Percentiles rank a stretch among this genome's conserved stretches.
phyloP scores from a whole-genome alignment of 2,329 filamentous ascomycete genomes.

The Incumbomyces lentus region DNA sequence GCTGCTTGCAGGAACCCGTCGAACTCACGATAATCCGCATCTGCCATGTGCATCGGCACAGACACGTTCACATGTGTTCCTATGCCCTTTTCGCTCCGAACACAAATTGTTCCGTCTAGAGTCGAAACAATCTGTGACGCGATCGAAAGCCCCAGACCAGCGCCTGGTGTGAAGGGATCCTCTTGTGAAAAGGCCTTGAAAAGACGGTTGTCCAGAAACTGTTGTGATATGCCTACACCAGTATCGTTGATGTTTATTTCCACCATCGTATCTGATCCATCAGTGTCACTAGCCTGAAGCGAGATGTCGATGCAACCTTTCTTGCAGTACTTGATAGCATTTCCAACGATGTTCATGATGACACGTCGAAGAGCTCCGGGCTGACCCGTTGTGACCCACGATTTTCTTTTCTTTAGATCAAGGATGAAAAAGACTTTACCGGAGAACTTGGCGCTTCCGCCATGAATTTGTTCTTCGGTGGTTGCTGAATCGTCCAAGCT shows the following conservation, averaged over 20 bases:
- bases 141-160: conserved; percentile 51
- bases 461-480: conserved; percentile 5
- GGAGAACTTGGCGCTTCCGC: conserved; percentile 4
- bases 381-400: conserved; percentile 37
- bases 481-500: background rate
- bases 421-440: conserved; percentile 29
- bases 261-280: conserved; percentile 12
- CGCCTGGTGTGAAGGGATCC: conserved; percentile 43
- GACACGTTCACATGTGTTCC: conserved; percentile 19
- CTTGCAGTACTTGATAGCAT: conserved; percentile 39
- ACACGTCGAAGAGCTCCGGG: conserved; percentile 38
- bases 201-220: conserved; percentile 21
- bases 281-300: conserved; percentile 23
- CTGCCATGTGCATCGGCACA: conserved; percentile 2
- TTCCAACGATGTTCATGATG: conserved; percentile 40
- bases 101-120: conserved; percentile 22
- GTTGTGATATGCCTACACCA: conserved; percentile 23
- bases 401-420: conserved; percentile 32
- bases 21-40: background rate
- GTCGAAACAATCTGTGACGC: conserved; percentile 33
- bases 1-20: conserved; percentile 3
- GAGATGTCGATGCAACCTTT: conserved; percentile 32
- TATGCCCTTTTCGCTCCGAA: conserved; percentile 20
- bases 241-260: conserved; percentile 23
- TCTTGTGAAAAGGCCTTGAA: conserved; percentile 55